Evolutionary conservation across 805 yeast genomes (phyloP), one percentile per base, ranked within the genome.

Genomic region (Saccharomycopsis sp.): DNA sequence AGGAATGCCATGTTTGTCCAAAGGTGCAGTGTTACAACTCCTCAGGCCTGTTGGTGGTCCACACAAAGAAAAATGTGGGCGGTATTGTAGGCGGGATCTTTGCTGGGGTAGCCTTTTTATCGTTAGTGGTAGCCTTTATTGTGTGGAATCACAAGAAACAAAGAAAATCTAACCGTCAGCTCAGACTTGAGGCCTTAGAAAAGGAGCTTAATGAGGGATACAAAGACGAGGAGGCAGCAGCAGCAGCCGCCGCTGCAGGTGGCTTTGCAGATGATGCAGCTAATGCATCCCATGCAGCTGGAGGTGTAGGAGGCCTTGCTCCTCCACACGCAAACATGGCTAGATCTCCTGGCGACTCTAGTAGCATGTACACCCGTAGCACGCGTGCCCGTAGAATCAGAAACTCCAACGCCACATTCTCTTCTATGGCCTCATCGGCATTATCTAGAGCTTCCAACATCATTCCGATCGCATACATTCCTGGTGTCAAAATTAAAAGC

Each of bases 391-490:
- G 49, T 17, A 44, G 49, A 17, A 17, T 44, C 8, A 44, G 62
- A 53, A 53, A 52, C 47, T 56, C 59, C n/a, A 25, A 49, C 3
- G 25, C 41, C 12, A 52, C 63, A 2, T 54, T 61, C 23, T 23
- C 63, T 2, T 65, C 73, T 52, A 63, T 75, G 35, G 87, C 92
- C 7, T 80, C 87, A 34, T 81, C 91, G 3, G 81, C 85, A 14
- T 76, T 85, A 53, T 85, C 94, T 9, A 83, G 86, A 65, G 96
- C 96, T 2, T 87, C 96, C 14, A 91, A 92, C 70, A 84, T 92
- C 63, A 79, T 92, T 61, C 97, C 97, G 19, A 86, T 93, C 58
- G 96, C 96, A 1, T 92, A 91, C 68, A 89, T 92, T 60, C 98
- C 97, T 0, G 97, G 97, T 42, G 97, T 91, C 52, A 88, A 91